Evolutionary conservation across 2,329 filamentous ascomycete species (phyloP).

Genomic region (Colletotrichum salicis): DNA sequence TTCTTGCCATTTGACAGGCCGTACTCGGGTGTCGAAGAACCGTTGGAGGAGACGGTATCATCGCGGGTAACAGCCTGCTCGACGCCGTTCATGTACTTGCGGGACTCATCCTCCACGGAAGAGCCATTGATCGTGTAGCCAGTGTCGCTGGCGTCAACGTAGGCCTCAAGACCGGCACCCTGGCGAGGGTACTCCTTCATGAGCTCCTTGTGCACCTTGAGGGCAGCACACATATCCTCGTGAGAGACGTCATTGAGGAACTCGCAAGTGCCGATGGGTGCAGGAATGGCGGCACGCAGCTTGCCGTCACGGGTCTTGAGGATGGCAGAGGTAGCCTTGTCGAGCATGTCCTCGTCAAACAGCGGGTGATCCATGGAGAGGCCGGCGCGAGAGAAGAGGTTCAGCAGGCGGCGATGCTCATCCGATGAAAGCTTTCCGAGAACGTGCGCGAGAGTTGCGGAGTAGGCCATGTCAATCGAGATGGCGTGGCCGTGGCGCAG

Average conservation of each 20-base stretch:
- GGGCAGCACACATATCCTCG: conserved; percentile 70
- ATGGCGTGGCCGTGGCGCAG: conserved; percentile 80
- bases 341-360: conserved; percentile 73
- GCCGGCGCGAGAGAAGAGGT: conserved; percentile 75
- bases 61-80: conserved; percentile 7
- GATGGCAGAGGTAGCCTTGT: conserved; percentile 74
- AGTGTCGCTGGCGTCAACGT: conserved; percentile 75
- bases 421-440: conserved; percentile 69
- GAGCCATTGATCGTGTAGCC: conserved; percentile 59
- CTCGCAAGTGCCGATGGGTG: conserved; percentile 72
- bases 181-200: conserved; percentile 71
- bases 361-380: conserved; percentile 77
- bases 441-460: conserved; percentile 72
- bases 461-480: conserved; percentile 81
- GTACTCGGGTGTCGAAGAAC: conserved; percentile 17
- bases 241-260: conserved; percentile 75
- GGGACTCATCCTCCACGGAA: conserved; percentile 10
- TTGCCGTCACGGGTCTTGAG: conserved; percentile 77
- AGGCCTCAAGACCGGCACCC: conserved; percentile 75
- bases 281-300: conserved; percentile 75
- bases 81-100: background rate
- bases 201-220: conserved; percentile 71
- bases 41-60: conserved; percentile 8
- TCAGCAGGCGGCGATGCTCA: conserved; percentile 72
- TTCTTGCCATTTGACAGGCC: conserved; percentile 22